Conservation (phyloP, 192 early-diverging fungal species). For the Backusella macrospora region DNA sequence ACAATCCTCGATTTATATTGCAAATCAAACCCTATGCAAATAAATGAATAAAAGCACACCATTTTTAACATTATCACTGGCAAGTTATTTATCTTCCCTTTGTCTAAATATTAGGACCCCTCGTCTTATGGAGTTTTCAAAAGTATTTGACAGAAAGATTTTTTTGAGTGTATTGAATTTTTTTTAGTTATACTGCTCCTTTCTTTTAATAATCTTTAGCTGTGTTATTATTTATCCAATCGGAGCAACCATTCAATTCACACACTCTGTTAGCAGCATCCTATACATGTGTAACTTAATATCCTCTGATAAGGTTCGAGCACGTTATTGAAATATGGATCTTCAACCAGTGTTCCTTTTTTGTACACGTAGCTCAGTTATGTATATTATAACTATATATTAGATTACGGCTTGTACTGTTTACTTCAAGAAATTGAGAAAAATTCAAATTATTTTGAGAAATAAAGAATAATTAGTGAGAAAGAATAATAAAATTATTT, state of each 20-base stretch:
- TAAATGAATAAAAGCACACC: constrained; percentile 12
- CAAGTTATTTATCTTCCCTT: neutral
- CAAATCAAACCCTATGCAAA: constrained; percentile 1
- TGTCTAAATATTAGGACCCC: neutral
- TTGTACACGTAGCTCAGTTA: neutral
- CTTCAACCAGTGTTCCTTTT: constrained; percentile 5
- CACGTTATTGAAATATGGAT: constrained; percentile 8
- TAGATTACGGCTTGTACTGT: neutral
- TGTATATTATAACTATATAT: neutral
- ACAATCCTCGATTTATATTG: constrained; percentile 6
- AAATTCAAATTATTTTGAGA: too few species aligned
- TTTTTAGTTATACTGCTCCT: neutral
- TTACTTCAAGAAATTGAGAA: too few species aligned
- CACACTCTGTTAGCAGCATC: neutral
- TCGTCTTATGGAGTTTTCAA: neutral
- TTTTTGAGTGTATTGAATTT: neutral
- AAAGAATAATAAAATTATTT: too few species aligned
- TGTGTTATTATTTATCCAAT: constrained; percentile 5
- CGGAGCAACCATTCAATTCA: neutral
- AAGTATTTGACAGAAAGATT: neutral
- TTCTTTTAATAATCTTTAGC: neutral
- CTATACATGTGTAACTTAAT: neutral
- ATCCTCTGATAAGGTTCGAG: constrained; percentile 7
- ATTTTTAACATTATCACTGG: neutral
- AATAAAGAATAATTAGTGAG: too few species aligned